A percentile compares a stretch with the other conserved stretches of the same genome.
These are phyloP conservation scores for Coniochaeta ligniaria DNA, from an alignment of 2,329 filamentous ascomycete genomes.

Conservation along the genomic window DNA sequence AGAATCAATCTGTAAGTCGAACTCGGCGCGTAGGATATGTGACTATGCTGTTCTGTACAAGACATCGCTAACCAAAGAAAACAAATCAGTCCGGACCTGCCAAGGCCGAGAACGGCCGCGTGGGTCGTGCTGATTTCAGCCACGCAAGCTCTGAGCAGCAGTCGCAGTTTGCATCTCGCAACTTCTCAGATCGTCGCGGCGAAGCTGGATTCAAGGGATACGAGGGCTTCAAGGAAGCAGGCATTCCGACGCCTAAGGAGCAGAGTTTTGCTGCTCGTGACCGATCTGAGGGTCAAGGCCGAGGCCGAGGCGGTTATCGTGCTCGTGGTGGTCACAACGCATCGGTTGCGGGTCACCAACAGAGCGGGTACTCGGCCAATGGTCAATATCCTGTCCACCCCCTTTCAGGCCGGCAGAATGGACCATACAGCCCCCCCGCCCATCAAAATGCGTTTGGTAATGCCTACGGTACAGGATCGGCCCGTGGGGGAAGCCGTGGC, in stretches of 20 bases:
- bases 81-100: slow-evolving; percentile 8
- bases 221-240: slow-evolving; percentile 13
- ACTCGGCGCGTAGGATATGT: background rate
- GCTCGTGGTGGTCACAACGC: slow-evolving; percentile 36
- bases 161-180: background rate
- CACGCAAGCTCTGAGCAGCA: background rate
- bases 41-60: background rate
- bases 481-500: slow-evolving; percentile 3
- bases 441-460: slow-evolving; percentile 30
- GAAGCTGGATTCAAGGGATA: slow-evolving; percentile 4
- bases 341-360: slow-evolving; percentile 20
- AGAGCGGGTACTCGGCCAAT: slow-evolving; percentile 27
- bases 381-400: slow-evolving; percentile 22
- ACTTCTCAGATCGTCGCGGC: background rate
- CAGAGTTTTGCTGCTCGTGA: slow-evolving; percentile 23
- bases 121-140: background rate
- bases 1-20: slow-evolving; percentile 30
- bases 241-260: slow-evolving; percentile 13
- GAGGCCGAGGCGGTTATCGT: slow-evolving; percentile 33
- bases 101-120: slow-evolving; percentile 9
- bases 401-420: slow-evolving; percentile 24
- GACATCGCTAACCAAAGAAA: background rate
- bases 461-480: background rate
- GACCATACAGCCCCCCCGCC: slow-evolving; percentile 36
- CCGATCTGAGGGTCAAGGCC: slow-evolving; percentile 26